Conservation (phyloP, 1,284 basidiomycete genomes). For the Cryptococcus sp. region DNA sequence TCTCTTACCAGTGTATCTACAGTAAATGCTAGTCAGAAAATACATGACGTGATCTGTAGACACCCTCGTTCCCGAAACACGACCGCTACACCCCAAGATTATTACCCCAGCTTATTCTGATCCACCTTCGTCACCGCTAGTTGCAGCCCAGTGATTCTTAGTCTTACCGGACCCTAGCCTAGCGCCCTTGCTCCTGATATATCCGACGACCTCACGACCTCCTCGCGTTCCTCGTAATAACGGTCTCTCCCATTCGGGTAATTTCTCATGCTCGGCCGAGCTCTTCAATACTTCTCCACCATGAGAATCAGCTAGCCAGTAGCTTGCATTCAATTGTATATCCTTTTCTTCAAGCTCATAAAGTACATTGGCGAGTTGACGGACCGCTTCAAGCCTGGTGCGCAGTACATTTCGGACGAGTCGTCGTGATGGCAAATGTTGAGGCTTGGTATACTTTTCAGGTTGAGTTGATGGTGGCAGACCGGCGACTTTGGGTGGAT, state of each 20-base stretch:
- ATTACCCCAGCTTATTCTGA: too few species aligned
- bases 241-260: conserved; percentile 31
- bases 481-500: conserved; percentile 36
- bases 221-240: conserved; percentile 30
- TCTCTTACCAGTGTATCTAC: too few species aligned
- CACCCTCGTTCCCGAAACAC: too few species aligned
- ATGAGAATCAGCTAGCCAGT: conserved; percentile 43
- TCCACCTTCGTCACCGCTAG: conserved; percentile 22
- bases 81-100: too few species aligned
- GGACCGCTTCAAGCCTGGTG: conserved; percentile 69
- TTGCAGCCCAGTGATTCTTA: conserved; percentile 30
- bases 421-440: conserved; percentile 65
- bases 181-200: conserved; percentile 41
- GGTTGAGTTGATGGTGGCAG: conserved; percentile 26
- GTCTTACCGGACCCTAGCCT: conserved; percentile 21
- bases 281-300: conserved; percentile 30
- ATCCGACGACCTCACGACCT: conserved; percentile 43
- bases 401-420: conserved; percentile 81
- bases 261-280: conserved; percentile 16
- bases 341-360: conserved; percentile 56
- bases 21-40: too few species aligned
- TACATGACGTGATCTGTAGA: too few species aligned
- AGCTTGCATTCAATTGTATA: conserved; percentile 30
- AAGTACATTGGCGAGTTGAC: conserved; percentile 66
- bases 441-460: conserved; percentile 36